These are phyloP conservation scores for Paraphoma chrysanthemicola DNA, from an alignment of 2,329 filamentous ascomycete species.

Conservation along the genomic window DNA sequence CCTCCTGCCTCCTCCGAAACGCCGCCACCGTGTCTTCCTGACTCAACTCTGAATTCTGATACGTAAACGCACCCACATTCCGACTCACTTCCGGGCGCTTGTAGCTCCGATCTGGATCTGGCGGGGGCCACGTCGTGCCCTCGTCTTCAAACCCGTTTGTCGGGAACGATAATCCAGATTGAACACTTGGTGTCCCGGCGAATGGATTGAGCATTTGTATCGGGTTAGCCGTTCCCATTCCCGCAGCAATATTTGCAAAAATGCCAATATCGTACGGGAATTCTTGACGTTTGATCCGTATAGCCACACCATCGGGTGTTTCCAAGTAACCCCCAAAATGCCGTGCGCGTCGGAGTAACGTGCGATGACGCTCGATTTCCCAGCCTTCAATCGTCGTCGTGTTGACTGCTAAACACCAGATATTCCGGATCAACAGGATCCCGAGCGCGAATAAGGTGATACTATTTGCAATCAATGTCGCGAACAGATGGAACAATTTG, in stretches of 20 bases:
- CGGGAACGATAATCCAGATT: conserved; percentile 67
- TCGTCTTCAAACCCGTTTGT: conserved; percentile 76
- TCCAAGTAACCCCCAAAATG: conserved; percentile 63
- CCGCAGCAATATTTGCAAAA: conserved; percentile 74
- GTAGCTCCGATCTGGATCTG: conserved; percentile 56
- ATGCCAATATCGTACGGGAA: conserved; percentile 84
- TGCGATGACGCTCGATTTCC: conserved; percentile 62
- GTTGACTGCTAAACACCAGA: conserved; percentile 70
- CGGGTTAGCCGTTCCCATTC: conserved; percentile 72
- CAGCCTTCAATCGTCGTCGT: conserved; percentile 83
- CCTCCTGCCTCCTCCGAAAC: conserved; percentile 61
- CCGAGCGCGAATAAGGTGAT: conserved; percentile 67
- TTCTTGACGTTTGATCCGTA: conserved; percentile 70
- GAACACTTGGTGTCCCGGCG: conserved; percentile 56
- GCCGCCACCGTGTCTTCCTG: conserved; percentile 56
- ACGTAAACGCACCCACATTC: conserved; percentile 46
- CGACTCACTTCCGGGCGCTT: conserved; percentile 11
- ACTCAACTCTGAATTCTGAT: conserved; percentile 45
- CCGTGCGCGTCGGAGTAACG: conserved; percentile 53
- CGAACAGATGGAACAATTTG: conserved; percentile 67
- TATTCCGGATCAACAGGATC: conserved; percentile 67
- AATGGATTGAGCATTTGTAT: conserved; percentile 75
- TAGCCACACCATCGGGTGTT: conserved; percentile 61
- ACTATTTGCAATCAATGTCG: conserved; percentile 65
- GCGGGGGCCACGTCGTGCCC: conserved; percentile 55